Percentiles rank a stretch among this genome's conserved stretches.
These are phyloP conservation scores for Myxozyma vanderwaltii DNA, from an alignment of 805 yeast genomes.

Conservation along the genomic window DNA sequence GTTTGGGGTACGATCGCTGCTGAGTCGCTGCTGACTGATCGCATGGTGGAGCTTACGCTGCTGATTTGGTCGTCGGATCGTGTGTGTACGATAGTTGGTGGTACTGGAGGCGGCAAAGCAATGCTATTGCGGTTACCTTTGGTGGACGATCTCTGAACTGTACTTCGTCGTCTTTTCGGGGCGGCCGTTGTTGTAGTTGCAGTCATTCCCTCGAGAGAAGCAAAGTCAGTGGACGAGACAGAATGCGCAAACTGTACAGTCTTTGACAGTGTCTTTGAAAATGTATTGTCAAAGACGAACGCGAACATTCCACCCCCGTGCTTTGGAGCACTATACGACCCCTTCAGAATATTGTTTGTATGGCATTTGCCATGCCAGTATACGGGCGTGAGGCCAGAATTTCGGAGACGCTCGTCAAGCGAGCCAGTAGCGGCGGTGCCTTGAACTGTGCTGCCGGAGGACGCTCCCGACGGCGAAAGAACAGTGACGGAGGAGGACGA, in stretches of 20 bases:
- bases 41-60: not conserved
- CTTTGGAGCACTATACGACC: conserved; percentile 56
- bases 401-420: conserved; percentile 54
- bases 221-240: conserved; percentile 15
- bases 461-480: conserved; percentile 1
- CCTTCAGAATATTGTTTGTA: conserved; percentile 65
- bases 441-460: not conserved
- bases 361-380: conserved; percentile 58
- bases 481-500: conserved; percentile 20
- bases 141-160: not conserved
- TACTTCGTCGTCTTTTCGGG: conserved; percentile 22
- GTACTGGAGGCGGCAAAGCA: not conserved
- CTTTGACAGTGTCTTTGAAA: conserved; percentile 81
- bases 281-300: conserved; percentile 88
- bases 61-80: not conserved
- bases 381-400: conserved; percentile 54
- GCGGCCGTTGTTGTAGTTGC: conserved; percentile 23
- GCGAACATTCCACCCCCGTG: conserved; percentile 70
- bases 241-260: conserved; percentile 61
- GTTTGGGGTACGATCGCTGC: not conserved
- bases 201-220: conserved; percentile 18
- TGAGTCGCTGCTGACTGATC: conserved; percentile 2
- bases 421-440: conserved; percentile 24
- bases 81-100: conserved; percentile 3
- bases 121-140: not conserved